Conservation (phyloP, 352 stramenopile species). For the Pythium pectinolyticum region DNA sequence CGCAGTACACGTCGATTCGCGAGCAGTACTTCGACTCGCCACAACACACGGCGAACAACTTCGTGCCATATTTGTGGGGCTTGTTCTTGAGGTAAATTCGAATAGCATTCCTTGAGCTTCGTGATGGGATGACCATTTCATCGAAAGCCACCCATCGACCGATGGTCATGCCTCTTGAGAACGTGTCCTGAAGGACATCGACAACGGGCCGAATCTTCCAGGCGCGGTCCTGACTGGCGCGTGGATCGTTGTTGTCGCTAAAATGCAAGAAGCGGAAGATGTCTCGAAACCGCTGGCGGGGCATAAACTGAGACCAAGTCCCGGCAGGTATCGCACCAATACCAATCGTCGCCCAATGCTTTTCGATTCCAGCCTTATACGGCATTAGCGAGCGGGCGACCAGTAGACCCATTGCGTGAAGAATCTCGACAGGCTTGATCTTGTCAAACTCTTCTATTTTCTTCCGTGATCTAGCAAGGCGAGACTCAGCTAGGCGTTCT, state of each 20-base stretch:
- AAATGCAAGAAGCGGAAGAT: not conserved
- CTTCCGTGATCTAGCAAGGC: not conserved
- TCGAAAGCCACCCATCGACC: not conserved
- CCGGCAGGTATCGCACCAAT: not conserved
- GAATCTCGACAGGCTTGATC: not conserved
- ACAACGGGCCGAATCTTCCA: not conserved
- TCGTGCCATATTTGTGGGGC: conserved; percentile 3
- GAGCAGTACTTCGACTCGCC: not conserved
- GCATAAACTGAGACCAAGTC: not conserved
- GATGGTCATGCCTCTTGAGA: not conserved
- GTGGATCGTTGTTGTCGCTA: not conserved
- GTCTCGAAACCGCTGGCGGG: not conserved
- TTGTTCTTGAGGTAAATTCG: not conserved
- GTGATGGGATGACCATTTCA: not conserved
- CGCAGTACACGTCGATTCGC: not conserved
- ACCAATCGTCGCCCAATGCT: not conserved
- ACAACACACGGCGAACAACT: not conserved
- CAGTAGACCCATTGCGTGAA: not conserved
- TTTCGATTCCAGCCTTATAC: not conserved
- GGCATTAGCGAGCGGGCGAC: not conserved
- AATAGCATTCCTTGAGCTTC: not conserved
- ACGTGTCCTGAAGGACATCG: not conserved
- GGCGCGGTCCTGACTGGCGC: not conserved
- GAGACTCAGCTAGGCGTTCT: not conserved
- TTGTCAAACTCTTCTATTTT: not conserved